Percentiles rank a stretch among this genome's conserved stretches.
These are phyloP conservation scores for Hyphodiscus hymeniophilus DNA, from an alignment of 495 filamentous ascomycete species.

Conservation along the genomic window DNA sequence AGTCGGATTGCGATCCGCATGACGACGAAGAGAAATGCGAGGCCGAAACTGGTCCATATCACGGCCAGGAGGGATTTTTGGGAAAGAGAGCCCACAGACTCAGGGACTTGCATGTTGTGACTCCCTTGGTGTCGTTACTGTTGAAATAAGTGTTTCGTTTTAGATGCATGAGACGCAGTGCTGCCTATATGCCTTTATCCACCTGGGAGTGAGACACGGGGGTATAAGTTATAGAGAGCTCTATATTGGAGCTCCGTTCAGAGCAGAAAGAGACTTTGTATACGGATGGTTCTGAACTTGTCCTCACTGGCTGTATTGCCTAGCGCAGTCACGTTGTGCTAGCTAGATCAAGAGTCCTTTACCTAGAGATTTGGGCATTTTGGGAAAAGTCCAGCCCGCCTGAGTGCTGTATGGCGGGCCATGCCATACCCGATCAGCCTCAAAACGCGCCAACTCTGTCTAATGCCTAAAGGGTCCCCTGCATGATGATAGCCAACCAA, in stretches of 20 bases:
- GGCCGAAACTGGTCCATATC: conserved; percentile 26
- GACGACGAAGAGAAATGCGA: conserved; percentile 32
- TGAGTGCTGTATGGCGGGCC: too few relatives aligned
- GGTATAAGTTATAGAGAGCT: conserved; percentile 2
- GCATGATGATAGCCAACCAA: too few relatives aligned
- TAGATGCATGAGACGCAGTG: conserved; percentile 1
- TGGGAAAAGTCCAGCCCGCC: too few relatives aligned
- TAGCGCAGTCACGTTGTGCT: conserved; percentile 4
- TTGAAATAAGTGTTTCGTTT: neutral
- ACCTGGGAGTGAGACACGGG: conserved; percentile 1
- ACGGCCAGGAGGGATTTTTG: conserved; percentile 24
- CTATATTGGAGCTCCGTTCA: conserved; percentile 10
- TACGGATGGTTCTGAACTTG: neutral
- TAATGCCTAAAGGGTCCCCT: too few relatives aligned
- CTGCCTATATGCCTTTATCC: neutral
- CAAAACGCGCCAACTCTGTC: too few relatives aligned
- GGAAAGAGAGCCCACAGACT: conserved; percentile 22
- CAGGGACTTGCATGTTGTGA: conserved; percentile 4
- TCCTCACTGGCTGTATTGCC: conserved; percentile 5
- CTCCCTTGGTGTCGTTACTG: conserved; percentile 1
- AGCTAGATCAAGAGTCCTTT: conserved; percentile 1
- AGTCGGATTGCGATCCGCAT: conserved; percentile 33
- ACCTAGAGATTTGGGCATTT: neutral
- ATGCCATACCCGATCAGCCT: too few relatives aligned
- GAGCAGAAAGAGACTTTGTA: conserved; percentile 17